Evolutionary conservation across 2,329 filamentous ascomycete genomes (phyloP).

Genomic region (Chaetomiaceae sp.): DNA sequence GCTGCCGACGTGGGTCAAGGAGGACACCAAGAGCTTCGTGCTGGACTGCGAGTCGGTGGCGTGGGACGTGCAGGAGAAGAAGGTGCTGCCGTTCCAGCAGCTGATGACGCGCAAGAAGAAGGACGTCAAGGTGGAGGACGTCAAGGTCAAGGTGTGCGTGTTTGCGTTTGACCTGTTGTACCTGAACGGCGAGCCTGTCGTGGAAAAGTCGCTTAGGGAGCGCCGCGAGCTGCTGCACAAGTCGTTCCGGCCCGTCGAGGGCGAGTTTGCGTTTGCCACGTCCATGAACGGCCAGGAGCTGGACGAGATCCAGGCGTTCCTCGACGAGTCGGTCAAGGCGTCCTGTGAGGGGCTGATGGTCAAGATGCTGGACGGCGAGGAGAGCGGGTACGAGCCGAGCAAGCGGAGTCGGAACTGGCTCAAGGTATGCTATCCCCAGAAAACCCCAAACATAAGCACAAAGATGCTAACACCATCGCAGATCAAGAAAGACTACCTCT

Average conservation of each 20-base stretch:
- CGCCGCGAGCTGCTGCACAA: constrained; percentile 69
- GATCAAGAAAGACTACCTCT: constrained; percentile 98
- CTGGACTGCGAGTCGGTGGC: constrained; percentile 98
- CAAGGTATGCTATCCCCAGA: constrained; percentile 55
- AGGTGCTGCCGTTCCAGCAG: constrained; percentile 94
- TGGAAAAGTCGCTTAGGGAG: constrained; percentile 81
- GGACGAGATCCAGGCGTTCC: constrained; percentile 85
- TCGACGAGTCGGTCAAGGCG: constrained; percentile 92
- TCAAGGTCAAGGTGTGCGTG: constrained; percentile 94
- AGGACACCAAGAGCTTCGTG: constrained; percentile 88
- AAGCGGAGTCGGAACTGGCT: constrained; percentile 98
- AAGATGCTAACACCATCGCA: constrained; percentile 34
- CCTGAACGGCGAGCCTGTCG: constrained; percentile 83
- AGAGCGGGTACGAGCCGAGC: constrained; percentile 93
- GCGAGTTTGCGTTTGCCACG: constrained; percentile 87
- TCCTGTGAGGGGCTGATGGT: constrained; percentile 98
- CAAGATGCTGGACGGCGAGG: constrained; percentile 93
- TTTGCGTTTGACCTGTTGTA: constrained; percentile 96
- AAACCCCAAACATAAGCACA: background rate
- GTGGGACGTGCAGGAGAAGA: constrained; percentile 93
- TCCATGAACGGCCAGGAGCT: constrained; percentile 82
- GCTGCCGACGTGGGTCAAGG: constrained; percentile 82
- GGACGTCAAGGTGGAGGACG: constrained; percentile 90
- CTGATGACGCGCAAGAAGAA: constrained; percentile 98
- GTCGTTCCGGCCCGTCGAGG: constrained; percentile 74